phyloP scores from a whole-genome alignment of 2,329 filamentous ascomycete species.

The Myriosclerotinia curreyana region DNA sequence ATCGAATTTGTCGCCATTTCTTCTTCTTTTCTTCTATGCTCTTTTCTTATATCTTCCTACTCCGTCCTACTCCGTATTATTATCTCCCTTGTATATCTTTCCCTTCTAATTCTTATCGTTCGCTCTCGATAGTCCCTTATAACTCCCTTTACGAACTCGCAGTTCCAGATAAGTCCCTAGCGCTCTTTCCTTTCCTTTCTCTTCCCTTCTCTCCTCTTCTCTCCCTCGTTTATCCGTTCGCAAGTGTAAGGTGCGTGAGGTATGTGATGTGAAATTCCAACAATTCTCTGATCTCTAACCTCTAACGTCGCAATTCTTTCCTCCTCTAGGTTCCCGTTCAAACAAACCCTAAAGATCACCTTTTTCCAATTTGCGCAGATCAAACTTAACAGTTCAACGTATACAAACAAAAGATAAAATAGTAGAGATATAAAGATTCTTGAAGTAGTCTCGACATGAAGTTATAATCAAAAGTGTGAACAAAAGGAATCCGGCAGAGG shows the following conservation, averaged over 20 bases:
- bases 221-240: not conserved
- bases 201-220: not conserved
- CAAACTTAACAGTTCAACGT: not conserved
- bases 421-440: not conserved
- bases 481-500: not conserved
- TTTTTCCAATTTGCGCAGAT: not conserved
- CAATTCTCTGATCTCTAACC: too few relatives aligned
- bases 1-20: constrained; percentile 70
- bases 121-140: not conserved
- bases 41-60: not conserved
- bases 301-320: not conserved
- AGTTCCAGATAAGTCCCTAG: not conserved
- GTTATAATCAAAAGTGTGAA: not conserved
- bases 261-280: not conserved
- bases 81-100: too few relatives aligned
- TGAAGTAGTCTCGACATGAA: not conserved
- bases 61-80: too few relatives aligned
- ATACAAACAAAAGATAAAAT: not conserved
- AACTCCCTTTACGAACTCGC: not conserved
- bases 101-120: not conserved
- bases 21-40: not conserved
- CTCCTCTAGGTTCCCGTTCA: not conserved
- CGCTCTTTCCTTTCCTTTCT: not conserved
- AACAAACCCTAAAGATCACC: not conserved
- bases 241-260: not conserved